Evolutionary conservation across 2,329 filamentous ascomycete species (phyloP).

Genomic region (Fusarium irregulare): DNA sequence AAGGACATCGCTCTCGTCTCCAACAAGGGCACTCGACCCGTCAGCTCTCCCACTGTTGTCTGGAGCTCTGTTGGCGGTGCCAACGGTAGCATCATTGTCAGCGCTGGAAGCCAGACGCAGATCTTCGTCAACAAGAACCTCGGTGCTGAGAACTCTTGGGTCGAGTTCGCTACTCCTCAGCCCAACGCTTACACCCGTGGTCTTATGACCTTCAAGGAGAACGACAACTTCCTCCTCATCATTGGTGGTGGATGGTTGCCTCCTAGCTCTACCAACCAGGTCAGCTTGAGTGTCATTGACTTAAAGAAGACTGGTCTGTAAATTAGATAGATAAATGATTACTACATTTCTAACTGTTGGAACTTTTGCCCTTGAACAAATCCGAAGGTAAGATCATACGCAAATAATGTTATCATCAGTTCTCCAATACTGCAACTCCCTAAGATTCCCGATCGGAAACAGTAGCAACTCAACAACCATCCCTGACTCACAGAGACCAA

Average conservation of each 20-base stretch:
- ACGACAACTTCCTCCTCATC: constrained; percentile 53
- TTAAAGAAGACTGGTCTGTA: constrained; percentile 29
- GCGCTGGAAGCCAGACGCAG: constrained; percentile 51
- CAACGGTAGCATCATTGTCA: constrained; percentile 60
- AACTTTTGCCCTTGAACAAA: too few species aligned
- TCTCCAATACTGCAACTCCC: too few species aligned
- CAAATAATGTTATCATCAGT: too few species aligned
- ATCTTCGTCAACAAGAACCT: constrained; percentile 58
- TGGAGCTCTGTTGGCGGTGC: constrained; percentile 57
- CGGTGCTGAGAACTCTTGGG: constrained; percentile 53
- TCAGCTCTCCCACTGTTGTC: constrained; percentile 57
- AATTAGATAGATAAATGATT: background rate
- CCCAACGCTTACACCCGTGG: constrained; percentile 53
- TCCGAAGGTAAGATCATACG: too few species aligned
- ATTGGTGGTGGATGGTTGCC: constrained; percentile 59
- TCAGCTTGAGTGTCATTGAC: constrained; percentile 52
- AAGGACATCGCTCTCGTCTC: constrained; percentile 49
- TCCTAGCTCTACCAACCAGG: constrained; percentile 58
- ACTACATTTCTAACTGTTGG: too few species aligned
- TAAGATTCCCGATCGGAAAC: too few species aligned
- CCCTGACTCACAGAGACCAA: too few species aligned
- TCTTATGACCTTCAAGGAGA: constrained; percentile 51
- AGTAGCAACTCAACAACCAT: too few species aligned
- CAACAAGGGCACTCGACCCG: constrained; percentile 50
- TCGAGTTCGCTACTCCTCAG: constrained; percentile 50